These are phyloP conservation scores for Mercurialis annua DNA, from an alignment of 345 rosid species.

Conservation along the genomic window DNA sequence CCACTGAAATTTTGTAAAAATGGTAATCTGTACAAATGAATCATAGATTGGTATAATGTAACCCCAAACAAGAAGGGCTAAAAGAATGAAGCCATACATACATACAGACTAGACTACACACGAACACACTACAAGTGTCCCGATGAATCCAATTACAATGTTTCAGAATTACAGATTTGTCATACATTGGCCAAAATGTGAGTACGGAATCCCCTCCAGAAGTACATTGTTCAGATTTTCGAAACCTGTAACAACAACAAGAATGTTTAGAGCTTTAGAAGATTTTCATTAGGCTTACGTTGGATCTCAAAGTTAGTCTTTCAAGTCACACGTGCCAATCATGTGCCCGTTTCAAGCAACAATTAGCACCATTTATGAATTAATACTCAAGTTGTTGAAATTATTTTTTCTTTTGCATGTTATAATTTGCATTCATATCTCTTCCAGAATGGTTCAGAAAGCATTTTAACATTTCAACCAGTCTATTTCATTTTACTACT, in stretches of 20 bases:
- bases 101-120: conserved; percentile 7
- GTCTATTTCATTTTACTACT: too few species aligned
- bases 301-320: too few species aligned
- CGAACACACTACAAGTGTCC: not conserved
- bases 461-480: too few species aligned
- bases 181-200: not conserved
- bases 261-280: not conserved
- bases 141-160: conserved; percentile 16
- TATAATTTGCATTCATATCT: too few species aligned
- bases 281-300: too few species aligned
- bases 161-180: not conserved
- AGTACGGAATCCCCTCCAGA: not conserved
- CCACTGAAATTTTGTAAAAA: too few species aligned
- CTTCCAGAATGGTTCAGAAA: too few species aligned
- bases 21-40: not conserved
- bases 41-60: conserved; percentile 3
- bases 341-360: too few species aligned
- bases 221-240: conserved; percentile 7
- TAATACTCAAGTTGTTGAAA: too few species aligned
- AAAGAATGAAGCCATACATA: conserved; percentile 26
- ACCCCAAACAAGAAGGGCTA: conserved; percentile 23
- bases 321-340: too few species aligned
- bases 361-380: too few species aligned
- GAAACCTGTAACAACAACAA: conserved; percentile 3
- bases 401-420: too few species aligned